Conservation (phyloP, 768 basidiomycete genomes). For the Lactifluus piperatus region DNA sequence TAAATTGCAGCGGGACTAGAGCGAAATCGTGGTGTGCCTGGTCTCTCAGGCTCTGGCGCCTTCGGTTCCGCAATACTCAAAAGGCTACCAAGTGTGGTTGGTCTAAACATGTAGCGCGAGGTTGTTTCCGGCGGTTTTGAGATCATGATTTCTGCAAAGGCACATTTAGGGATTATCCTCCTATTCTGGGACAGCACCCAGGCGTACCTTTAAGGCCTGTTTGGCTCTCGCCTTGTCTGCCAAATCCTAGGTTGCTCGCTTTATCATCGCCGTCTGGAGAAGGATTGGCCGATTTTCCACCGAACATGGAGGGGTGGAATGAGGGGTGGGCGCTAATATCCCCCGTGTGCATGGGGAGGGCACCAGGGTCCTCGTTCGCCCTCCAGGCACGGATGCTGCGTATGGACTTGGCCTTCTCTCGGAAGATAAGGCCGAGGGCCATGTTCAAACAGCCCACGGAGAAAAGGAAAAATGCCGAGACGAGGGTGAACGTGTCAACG, state of each 20-base stretch:
- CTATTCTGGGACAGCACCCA: constrained; percentile 14
- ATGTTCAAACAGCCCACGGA: constrained; percentile 79
- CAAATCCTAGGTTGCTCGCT: constrained; percentile 61
- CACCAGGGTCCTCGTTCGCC: constrained; percentile 39
- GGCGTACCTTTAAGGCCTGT: constrained; percentile 55
- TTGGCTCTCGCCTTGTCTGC: constrained; percentile 70
- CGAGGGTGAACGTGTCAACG: constrained; percentile 74
- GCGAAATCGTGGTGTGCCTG: constrained; percentile 19
- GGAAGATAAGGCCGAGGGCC: constrained; percentile 72
- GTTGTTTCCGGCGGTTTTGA: constrained; percentile 50
- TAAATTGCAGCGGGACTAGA: constrained; percentile 27
- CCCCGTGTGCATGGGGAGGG: constrained; percentile 41
- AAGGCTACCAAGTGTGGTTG: constrained; percentile 10
- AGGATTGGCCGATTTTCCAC: constrained; percentile 2
- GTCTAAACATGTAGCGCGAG: constrained; percentile 39
- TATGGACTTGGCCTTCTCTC: constrained; percentile 51
- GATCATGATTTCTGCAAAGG: constrained; percentile 43
- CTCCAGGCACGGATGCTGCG: constrained; percentile 65
- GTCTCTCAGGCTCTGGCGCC: not conserved
- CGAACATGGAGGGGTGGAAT: constrained; percentile 25
- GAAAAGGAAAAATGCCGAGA: constrained; percentile 79
- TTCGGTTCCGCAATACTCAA: not conserved
- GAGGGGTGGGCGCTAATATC: constrained; percentile 29
- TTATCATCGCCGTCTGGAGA: constrained; percentile 21
- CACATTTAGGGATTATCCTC: not conserved